phyloP scores from a whole-genome alignment of 768 basidiomycete genomes.

The Mycena haematopus region DNA sequence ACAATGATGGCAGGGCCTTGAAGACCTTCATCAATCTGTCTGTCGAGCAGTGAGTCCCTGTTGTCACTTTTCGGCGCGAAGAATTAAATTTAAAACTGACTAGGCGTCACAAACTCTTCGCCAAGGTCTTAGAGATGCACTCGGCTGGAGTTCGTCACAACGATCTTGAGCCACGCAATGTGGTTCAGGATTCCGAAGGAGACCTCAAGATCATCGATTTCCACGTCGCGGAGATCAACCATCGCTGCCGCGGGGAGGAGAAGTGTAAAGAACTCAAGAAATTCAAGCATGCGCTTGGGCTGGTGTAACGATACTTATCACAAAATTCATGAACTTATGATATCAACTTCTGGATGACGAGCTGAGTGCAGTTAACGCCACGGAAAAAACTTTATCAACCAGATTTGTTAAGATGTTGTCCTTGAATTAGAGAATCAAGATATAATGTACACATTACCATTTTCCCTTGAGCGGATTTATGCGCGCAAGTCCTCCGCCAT shows the following conservation, averaged over 20 bases:
- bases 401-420: neutral
- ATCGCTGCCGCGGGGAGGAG: slow-evolving; percentile 21
- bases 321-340: too few relatives aligned
- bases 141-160: slow-evolving; percentile 14
- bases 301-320: neutral
- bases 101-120: slow-evolving; percentile 12
- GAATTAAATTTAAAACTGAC: neutral
- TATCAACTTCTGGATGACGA: too few relatives aligned
- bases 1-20: slow-evolving; percentile 9
- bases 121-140: slow-evolving; percentile 19
- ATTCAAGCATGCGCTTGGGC: neutral
- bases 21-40: neutral
- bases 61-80: neutral
- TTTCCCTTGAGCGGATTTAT: neutral
- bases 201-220: slow-evolving; percentile 26
- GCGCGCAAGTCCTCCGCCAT: slow-evolving; percentile 45
- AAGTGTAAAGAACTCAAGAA: slow-evolving; percentile 14
- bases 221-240: slow-evolving; percentile 7
- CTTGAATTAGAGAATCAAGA: neutral
- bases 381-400: too few relatives aligned
- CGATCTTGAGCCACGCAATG: slow-evolving; percentile 18
- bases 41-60: slow-evolving; percentile 9
- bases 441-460: neutral
- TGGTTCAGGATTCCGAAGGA: slow-evolving; percentile 13
- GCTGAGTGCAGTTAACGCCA: too few relatives aligned